Evolutionary conservation across 306 rosid species (phyloP).

Genomic region (Castanea crenata): DNA sequence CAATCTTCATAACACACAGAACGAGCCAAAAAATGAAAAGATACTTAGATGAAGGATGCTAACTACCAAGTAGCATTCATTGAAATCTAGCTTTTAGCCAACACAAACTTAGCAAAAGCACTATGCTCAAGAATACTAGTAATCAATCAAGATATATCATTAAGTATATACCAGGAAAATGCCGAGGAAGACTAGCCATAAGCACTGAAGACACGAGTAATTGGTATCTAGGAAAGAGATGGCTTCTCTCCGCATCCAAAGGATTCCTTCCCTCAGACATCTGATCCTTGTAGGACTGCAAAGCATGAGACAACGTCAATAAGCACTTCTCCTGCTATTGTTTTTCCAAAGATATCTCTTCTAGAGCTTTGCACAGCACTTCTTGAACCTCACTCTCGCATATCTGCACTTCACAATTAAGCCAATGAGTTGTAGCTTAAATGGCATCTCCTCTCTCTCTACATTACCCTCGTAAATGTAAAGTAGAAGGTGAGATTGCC

Average conservation of each 20-base stretch:
- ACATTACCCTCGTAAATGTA: too few species aligned
- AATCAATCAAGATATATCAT: background rate
- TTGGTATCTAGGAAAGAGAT: conserved; percentile 68
- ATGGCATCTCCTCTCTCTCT: too few species aligned
- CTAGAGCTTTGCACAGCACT: conserved; percentile 66
- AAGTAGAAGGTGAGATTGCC: too few species aligned
- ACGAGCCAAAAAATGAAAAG: background rate
- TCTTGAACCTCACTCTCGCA: conserved; percentile 60
- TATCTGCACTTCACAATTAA: conserved; percentile 32
- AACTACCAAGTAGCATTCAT: background rate
- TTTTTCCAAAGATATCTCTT: conserved; percentile 74
- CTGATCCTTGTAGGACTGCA: conserved; percentile 58
- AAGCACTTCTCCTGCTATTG: conserved; percentile 80
- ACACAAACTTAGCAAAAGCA: background rate
- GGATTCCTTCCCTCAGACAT: conserved; percentile 40
- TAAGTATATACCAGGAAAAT: conserved; percentile 66
- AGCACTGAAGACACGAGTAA: conserved; percentile 73
- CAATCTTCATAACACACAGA: background rate
- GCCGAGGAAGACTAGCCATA: conserved; percentile 78
- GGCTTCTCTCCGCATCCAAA: conserved; percentile 41
- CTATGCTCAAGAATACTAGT: background rate
- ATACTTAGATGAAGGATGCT: background rate
- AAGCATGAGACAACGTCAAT: conserved; percentile 63
- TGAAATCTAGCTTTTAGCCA: background rate
- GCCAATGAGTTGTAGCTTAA: background rate